These are phyloP conservation scores for Tolypocladium tropicale DNA, from an alignment of 2,329 filamentous ascomycete species.

Conservation along the genomic window DNA sequence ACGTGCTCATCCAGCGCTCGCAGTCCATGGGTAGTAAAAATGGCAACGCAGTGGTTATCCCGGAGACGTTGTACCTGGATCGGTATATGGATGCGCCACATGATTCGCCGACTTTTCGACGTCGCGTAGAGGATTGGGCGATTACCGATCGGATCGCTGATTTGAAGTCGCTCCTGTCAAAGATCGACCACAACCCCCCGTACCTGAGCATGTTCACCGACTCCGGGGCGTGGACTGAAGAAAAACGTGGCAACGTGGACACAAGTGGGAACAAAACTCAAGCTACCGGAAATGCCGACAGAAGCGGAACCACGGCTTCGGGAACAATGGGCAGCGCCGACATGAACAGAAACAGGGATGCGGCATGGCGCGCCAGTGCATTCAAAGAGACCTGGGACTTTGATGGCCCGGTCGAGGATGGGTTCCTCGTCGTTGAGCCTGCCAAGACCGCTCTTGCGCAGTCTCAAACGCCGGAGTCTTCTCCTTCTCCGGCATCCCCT, in stretches of 20 bases:
- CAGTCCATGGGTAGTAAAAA: conserved; percentile 68
- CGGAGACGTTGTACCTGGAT: conserved; percentile 75
- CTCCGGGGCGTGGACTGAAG: background rate
- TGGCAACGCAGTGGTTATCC: conserved; percentile 66
- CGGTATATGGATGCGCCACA: conserved; percentile 66
- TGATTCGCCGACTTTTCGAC: conserved; percentile 49
- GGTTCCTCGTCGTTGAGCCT: conserved; percentile 19
- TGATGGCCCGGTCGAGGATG: conserved; percentile 26
- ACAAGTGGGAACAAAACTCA: background rate
- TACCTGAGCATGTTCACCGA: conserved; percentile 13
- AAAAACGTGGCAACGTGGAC: background rate
- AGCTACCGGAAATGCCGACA: conserved; percentile 9
- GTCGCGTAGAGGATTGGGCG: conserved; percentile 63
- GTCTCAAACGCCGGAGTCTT: background rate
- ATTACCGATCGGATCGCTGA: conserved; percentile 54
- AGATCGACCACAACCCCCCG: conserved; percentile 13
- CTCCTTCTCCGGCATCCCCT: background rate
- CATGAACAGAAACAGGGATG: conserved; percentile 1
- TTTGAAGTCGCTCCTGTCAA: conserved; percentile 32
- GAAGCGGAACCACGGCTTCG: conserved; percentile 14
- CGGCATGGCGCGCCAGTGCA: background rate
- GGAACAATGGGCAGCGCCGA: background rate
- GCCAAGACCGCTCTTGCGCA: background rate
- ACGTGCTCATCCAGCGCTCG: conserved; percentile 80
- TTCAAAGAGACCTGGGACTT: conserved; percentile 24